Conservation (phyloP, 2,329 filamentous ascomycete genomes). For the Metarhizium anisopliae region DNA sequence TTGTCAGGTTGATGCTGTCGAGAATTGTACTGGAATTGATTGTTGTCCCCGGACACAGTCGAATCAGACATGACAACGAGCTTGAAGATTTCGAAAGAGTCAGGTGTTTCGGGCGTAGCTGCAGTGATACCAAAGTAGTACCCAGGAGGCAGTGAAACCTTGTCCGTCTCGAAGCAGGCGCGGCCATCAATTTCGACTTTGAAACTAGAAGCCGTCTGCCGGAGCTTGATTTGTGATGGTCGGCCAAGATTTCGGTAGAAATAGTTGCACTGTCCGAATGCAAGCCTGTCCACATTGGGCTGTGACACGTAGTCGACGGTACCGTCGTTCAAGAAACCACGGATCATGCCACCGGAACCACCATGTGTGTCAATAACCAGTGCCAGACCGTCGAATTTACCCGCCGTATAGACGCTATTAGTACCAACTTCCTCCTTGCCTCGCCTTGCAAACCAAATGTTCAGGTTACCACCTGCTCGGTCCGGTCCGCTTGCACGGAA, state of each 20-base stretch:
- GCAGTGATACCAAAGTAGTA: conserved; percentile 85
- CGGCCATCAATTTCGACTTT: conserved; percentile 72
- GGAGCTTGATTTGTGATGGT: conserved; percentile 69
- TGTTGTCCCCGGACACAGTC: conserved; percentile 12
- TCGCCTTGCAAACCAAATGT: conserved; percentile 80
- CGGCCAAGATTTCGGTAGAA: conserved; percentile 85
- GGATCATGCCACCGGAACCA: conserved; percentile 67
- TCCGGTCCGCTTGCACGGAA: conserved; percentile 85
- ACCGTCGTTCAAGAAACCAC: conserved; percentile 92
- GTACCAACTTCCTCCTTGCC: conserved; percentile 57
- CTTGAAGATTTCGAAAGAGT: conserved; percentile 91
- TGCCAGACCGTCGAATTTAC: conserved; percentile 81
- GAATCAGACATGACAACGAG: conserved; percentile 61
- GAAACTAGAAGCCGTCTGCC: conserved; percentile 55
- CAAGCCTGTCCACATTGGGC: conserved; percentile 69
- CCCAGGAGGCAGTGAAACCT: conserved; percentile 67
- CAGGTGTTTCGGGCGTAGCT: conserved; percentile 80
- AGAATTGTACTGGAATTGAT: conserved; percentile 6
- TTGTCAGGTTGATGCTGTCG: conserved; percentile 19
- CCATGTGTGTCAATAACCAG: conserved; percentile 80
- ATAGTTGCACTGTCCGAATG: conserved; percentile 90
- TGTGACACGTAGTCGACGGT: conserved; percentile 68
- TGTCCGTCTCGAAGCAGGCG: conserved; percentile 74
- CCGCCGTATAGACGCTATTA: conserved; percentile 75
- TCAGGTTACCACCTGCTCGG: conserved; percentile 77